Evolutionary conservation across 495 filamentous ascomycete species (phyloP).

Genomic region (Penicillium lagena): DNA sequence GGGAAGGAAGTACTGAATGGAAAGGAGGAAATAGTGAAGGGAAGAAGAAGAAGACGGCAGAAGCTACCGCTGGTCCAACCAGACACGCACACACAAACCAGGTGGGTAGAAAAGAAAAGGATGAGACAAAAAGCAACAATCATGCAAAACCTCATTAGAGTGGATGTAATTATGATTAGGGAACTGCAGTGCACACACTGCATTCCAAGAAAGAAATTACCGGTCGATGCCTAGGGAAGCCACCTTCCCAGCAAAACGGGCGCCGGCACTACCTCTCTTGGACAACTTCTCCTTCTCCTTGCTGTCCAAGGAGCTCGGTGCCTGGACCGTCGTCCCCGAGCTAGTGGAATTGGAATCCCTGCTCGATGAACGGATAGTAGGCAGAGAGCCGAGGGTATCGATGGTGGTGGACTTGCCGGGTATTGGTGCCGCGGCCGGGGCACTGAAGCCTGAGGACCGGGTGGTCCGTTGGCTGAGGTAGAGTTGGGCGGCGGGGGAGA

Average conservation of each 20-base stretch:
- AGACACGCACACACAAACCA: not conserved
- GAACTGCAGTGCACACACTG: not conserved
- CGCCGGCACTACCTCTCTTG: slow-evolving; percentile 45
- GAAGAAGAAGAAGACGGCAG: not conserved
- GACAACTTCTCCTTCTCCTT: slow-evolving; percentile 45
- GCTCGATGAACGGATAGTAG: slow-evolving; percentile 32
- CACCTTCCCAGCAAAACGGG: slow-evolving; percentile 42
- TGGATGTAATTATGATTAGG: slow-evolving; percentile 17
- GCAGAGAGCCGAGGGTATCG: slow-evolving; percentile 41
- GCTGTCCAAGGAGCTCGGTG: slow-evolving; percentile 23
- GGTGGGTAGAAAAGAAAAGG: slow-evolving; percentile 6
- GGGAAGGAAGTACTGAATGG: not conserved
- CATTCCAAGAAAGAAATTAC: slow-evolving; percentile 11
- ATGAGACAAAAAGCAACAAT: slow-evolving; percentile 11
- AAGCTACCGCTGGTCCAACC: not conserved
- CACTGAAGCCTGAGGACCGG: slow-evolving; percentile 19
- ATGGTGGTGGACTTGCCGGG: slow-evolving; percentile 16
- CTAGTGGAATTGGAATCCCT: slow-evolving; percentile 12
- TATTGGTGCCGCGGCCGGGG: slow-evolving; percentile 8
- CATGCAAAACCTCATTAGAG: slow-evolving; percentile 18
- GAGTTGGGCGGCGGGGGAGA: slow-evolving; percentile 66
- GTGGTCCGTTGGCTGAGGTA: slow-evolving; percentile 81
- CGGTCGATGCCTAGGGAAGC: slow-evolving; percentile 41
- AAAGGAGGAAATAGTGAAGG: not conserved
- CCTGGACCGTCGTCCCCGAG: slow-evolving; percentile 14